Evolutionary conservation across 2,329 filamentous ascomycete genomes (phyloP).

Genomic region (Trichophyton equinum): DNA sequence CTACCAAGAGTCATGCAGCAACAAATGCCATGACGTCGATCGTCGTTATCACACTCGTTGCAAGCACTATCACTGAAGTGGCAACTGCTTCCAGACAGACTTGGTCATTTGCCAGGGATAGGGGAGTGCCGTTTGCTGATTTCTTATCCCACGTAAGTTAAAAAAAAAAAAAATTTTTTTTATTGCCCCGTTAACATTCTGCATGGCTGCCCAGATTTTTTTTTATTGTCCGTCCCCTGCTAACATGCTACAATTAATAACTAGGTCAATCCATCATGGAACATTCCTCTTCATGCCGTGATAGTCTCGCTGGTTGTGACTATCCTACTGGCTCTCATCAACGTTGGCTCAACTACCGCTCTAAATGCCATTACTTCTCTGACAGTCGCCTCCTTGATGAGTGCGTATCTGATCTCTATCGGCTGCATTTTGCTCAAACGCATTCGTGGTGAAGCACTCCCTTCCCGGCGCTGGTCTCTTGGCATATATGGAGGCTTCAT

Average conservation of each 20-base stretch:
- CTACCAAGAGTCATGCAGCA: conserved; percentile 37
- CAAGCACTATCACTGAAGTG: conserved; percentile 42
- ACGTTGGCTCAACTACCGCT: conserved; percentile 38
- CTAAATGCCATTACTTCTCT: conserved; percentile 35
- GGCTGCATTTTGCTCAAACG: conserved; percentile 35
- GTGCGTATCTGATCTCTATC: conserved; percentile 36
- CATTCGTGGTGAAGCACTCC: conserved; percentile 29
- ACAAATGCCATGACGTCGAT: conserved; percentile 41
- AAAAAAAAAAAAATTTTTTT: background rate
- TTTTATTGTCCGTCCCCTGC: background rate
- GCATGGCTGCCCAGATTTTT: background rate
- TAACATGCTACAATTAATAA: background rate
- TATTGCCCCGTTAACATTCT: background rate
- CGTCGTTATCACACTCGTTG: conserved; percentile 38
- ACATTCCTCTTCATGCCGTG: conserved; percentile 38
- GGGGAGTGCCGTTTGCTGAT: conserved; percentile 28
- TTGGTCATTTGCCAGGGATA: conserved; percentile 42
- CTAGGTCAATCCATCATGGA: conserved; percentile 27
- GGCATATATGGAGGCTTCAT: conserved; percentile 34
- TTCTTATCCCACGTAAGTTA: conserved; percentile 29
- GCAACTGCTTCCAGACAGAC: conserved; percentile 46
- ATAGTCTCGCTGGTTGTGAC: conserved; percentile 34
- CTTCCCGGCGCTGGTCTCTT: conserved; percentile 34
- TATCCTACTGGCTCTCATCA: conserved; percentile 39
- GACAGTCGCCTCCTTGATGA: conserved; percentile 30